Evolutionary conservation across 108 stramenopile genomes (phyloP), one percentile per base, ranked within the genome.

Genomic region (Skeletonema costatum): DNA sequence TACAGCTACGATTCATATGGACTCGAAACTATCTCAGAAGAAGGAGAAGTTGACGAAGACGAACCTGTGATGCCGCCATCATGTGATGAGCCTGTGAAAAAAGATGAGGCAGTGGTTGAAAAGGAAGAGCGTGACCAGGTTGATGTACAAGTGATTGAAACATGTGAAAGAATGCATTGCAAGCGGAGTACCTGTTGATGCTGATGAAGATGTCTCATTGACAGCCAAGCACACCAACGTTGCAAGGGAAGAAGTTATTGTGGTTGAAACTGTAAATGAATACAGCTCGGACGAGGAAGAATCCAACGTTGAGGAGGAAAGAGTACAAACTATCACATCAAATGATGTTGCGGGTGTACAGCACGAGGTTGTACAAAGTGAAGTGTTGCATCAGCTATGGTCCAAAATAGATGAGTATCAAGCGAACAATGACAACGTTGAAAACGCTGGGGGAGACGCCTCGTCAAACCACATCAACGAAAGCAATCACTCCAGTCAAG

Each of bases 231-330:
- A 25, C 9, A 56, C 6, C 25, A 56, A 9, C 9, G 9, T 29
- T 29, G 25, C 25, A 25, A 25, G 21, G 25, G 1, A 29, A 29
- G 53, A 56, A 56, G 53, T 25, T 10, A 25, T 53, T 56, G 51
- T 64, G 8, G 63, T 74, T 58, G 73, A 74, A 41, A 74, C 73
- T 29, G 73, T 66, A 3, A 64, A 74, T 29, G 35, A 39, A 9
- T 50, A 44, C 73, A 33, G 62, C 62, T 46, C 44, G 8, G 73
- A 74, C 31, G 73, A 74, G 13, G 61, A 56, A 33, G 51, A 21
- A 19, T 17, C 19, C 35, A 7, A 5, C 0, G 35, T 9, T 39
- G 17, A 32, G 31, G 72, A 62, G 25, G 4, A 3, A 25, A 25
- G 0, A 25, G 53, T n/a, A 56, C 25, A 6, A 56, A 66, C 62